Evolutionary conservation across 805 yeast genomes (phyloP), one percentile per base, ranked within the genome.

Genomic region (Yarrowia deformans): DNA sequence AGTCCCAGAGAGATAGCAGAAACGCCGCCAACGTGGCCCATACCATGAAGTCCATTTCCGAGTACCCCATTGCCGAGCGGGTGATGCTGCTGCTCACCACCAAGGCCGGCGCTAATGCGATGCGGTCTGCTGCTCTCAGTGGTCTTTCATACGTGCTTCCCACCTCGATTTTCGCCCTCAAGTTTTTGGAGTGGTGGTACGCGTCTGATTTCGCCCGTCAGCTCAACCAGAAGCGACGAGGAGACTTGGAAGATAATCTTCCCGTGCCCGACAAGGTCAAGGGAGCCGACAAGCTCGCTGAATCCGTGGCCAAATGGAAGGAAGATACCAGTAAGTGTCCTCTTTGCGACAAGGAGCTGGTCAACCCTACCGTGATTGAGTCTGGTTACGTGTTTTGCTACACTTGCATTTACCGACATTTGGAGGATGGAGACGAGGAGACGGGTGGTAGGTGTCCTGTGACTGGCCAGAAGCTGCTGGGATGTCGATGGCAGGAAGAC

Each of bases 171-270:
- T 93, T 94, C 75, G 75, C 88, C 32, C 82, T 93, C 70, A 91
- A 92, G 78, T 91, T 93, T 73, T 81, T 92, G 43, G 98, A 93
- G 77, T 93, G 98, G 97, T 93, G 97, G 96, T 87, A 87, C 71
- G 85, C 90, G 34, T 87, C 93, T 16, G 91, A 90, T 70, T 85
- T 91, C 75, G 87, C 91, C 3, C 78, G 84, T 4, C 85, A 85
- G 74, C 74, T 89, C 70, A 82, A 85, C 32, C 84, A 84, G 69
- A 83, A 82, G 58, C 46, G 74, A 35, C 58, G 77, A 56, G 68
- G 72, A 23, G 64, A 71, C n/a, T 23, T 32, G 42, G 77, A 71
- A 14, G 74, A 73, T 42, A 74, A 71, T 35, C 68, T 74, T 37
- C 73, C 74, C 0, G 54, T 70, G 23, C 75, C 77, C 5, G 56